These are phyloP conservation scores for Boletus pseudopeckii DNA, from an alignment of 768 basidiomycete species.

Conservation along the genomic window DNA sequence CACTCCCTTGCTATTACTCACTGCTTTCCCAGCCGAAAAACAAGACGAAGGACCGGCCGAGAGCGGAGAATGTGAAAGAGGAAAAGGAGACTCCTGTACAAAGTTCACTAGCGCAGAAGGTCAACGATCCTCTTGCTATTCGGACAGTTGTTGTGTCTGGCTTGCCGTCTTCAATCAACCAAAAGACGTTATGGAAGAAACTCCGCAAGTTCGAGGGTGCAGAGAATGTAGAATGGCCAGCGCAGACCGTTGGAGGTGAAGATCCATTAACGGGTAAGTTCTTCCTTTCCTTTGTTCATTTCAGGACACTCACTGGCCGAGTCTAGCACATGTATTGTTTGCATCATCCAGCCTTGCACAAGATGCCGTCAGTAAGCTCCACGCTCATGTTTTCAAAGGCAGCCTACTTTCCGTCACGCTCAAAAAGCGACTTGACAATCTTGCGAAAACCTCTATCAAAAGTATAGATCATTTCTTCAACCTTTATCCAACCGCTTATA, in stretches of 20 bases:
- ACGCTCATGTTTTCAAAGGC: conserved; percentile 93
- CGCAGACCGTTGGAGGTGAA: conserved; percentile 42
- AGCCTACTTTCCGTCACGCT: conserved; percentile 79
- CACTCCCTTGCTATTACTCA: not conserved
- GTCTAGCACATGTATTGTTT: conserved; percentile 73
- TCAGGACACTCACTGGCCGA: not conserved
- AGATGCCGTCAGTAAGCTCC: conserved; percentile 73
- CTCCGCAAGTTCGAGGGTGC: conserved; percentile 76
- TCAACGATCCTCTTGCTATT: conserved; percentile 76
- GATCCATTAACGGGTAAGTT: conserved; percentile 50
- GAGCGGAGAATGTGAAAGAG: conserved; percentile 30
- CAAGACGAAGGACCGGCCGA: conserved; percentile 30
- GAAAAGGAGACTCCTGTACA: conserved; percentile 39
- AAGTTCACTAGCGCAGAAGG: conserved; percentile 32
- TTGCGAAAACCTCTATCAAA: conserved; percentile 46
- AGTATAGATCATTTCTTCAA: conserved; percentile 4
- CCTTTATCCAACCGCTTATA: not conserved
- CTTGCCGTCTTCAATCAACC: conserved; percentile 58
- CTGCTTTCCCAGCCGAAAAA: conserved; percentile 41
- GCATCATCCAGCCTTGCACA: conserved; percentile 61
- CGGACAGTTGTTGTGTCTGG: conserved; percentile 78
- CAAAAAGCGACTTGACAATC: conserved; percentile 77
- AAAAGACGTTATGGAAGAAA: conserved; percentile 80
- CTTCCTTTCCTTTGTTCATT: not conserved
- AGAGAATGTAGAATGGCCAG: conserved; percentile 71